Base-by-base conservation (phyloP, 495 filamentous ascomycete genomes). In the Penicillium samsonianum region DNA sequence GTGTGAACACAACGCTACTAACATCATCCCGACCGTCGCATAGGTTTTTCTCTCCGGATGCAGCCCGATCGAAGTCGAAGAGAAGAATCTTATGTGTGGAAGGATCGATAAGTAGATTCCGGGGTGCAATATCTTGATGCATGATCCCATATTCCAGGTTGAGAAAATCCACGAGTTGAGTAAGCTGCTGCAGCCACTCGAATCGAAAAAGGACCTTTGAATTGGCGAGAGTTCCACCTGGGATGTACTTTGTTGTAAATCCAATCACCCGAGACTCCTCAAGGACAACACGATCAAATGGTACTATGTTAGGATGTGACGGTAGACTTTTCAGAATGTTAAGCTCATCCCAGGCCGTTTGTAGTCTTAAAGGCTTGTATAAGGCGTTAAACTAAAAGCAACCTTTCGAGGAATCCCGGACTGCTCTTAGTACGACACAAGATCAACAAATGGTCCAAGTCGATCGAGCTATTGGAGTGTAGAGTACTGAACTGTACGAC, bases 61-160 rank as follows among this genome's bases (percentile, higher is more conserved):
- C 60, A 25, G 69, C 67, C 12, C 42, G 61, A 62, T 72, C 58
- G 45, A 80, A 80, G 61, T 80, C 73, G 47, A 75, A 73, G 22
- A 77, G 61, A 61, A 70, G n/a, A 19, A 78, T 60, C 6, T 65
- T 62, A 6, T 74, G 41, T 35, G 70, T 75, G 2, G 54, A 52
- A 53, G 52, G 49, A 58, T 65, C 59, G 50, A 78, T 57, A 17
- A 79, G 61, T 6, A 78, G 64, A 52, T 79, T 79, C n/a, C 67
- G 65, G 6, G 68, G 47, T 30, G 69, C 64, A 51, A 78, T 71
- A 51, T 78, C 71, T 66, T 74, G 66, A 64, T 78, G 75, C 45
- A 66, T 62, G 25, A 79, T 66, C 17, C 76, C 73, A 7, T 64
- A 46, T 52, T 68, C 54, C 22, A 78, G 60, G 53, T 77, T 77